Evolutionary conservation across 352 stramenopile species (phyloP).

Genomic region (Phytophthora sojae): DNA sequence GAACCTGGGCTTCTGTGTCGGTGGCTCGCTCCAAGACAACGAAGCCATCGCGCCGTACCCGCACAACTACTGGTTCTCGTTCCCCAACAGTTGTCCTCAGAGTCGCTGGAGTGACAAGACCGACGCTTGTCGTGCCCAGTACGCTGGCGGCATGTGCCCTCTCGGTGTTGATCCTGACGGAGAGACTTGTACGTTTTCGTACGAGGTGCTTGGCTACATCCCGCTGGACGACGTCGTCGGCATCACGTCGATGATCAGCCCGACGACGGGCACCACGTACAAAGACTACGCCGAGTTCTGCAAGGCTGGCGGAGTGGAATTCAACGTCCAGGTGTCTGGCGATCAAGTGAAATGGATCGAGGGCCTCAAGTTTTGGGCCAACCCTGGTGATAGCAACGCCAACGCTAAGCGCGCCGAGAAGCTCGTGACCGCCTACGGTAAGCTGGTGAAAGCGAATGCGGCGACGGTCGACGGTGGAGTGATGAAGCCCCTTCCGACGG

Average conservation of each 20-base stretch:
- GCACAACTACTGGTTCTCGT: conserved; percentile 86
- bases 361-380: conserved; percentile 72
- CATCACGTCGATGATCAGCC: conserved; percentile 69
- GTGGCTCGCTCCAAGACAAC: conserved; percentile 46
- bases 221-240: conserved; percentile 72
- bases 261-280: conserved; percentile 49
- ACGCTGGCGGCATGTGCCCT: conserved; percentile 54
- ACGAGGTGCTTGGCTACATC: conserved; percentile 70
- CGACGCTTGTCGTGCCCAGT: conserved; percentile 39
- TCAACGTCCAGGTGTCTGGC: conserved; percentile 42
- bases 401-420: conserved; percentile 56
- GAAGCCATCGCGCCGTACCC: conserved; percentile 74
- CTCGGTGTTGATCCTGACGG: conserved; percentile 63
- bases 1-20: conserved; percentile 61
- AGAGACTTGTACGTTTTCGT: conserved; percentile 68
- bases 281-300: conserved; percentile 72
- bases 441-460: conserved; percentile 35
- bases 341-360: conserved; percentile 39
- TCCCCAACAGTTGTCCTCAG: conserved; percentile 73
- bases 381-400: conserved; percentile 49
- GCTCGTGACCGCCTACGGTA: conserved; percentile 61
- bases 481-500: conserved; percentile 57
- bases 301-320: conserved; percentile 60
- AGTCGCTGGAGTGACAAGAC: conserved; percentile 56
- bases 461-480: conserved; percentile 49